phyloP scores from a whole-genome alignment of 176 grass and related monocot species.

The Bolboschoenus planiculmis region DNA sequence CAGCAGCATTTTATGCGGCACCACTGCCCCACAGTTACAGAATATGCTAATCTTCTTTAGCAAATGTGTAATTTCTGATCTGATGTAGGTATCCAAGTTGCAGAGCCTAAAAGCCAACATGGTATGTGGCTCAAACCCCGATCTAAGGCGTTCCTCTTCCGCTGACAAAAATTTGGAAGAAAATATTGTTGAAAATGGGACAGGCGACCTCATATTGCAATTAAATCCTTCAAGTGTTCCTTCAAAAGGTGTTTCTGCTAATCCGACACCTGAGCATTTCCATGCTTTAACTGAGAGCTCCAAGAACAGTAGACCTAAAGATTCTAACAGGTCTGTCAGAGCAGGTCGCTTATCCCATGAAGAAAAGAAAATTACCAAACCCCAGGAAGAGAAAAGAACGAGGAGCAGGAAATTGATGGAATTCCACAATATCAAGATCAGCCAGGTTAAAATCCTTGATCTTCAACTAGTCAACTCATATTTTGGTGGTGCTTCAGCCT shows the following conservation, averaged over 20 bases:
- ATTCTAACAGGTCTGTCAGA: slow-evolving; percentile 53
- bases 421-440: slow-evolving; percentile 98
- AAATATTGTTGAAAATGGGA: slow-evolving; percentile 38
- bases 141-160: slow-evolving; percentile 74
- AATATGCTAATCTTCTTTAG: neutral
- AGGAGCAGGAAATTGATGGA: slow-evolving; percentile 80
- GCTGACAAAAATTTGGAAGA: slow-evolving; percentile 75
- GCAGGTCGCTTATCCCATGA: slow-evolving; percentile 76
- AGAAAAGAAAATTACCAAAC: slow-evolving; percentile 82
- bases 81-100: slow-evolving; percentile 79
- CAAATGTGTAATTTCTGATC: neutral
- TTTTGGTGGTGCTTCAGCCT: slow-evolving; percentile 8
- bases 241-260: slow-evolving; percentile 59
- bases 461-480: neutral
- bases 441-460: slow-evolving; percentile 51
- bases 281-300: slow-evolving; percentile 39
- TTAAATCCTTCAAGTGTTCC: slow-evolving; percentile 41
- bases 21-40: neutral
- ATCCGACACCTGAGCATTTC: slow-evolving; percentile 44
- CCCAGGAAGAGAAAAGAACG: slow-evolving; percentile 76
- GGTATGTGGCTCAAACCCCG: slow-evolving; percentile 80
- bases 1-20: neutral
- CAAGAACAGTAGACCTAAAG: slow-evolving; percentile 61
- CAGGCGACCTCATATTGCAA: slow-evolving; percentile 53
- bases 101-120: slow-evolving; percentile 95